Evolutionary conservation across 2,329 filamentous ascomycete species (phyloP).

Genomic region (Apiospora pterosperma): DNA sequence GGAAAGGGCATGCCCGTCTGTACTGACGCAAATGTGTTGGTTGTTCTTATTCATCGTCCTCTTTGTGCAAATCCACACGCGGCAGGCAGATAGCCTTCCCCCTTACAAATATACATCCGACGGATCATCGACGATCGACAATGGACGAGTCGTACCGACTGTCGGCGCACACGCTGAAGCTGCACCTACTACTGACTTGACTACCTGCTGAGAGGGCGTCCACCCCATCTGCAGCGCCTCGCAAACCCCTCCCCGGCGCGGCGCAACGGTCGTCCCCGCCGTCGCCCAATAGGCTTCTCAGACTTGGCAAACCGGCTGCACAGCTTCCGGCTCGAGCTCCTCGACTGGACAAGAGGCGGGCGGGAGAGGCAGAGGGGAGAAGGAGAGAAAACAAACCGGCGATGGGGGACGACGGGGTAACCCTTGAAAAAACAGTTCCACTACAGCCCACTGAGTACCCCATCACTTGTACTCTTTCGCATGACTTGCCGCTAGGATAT

Average conservation of each 20-base stretch:
- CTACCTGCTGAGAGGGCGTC: not conserved
- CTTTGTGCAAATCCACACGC: not conserved
- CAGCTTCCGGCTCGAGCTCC: not conserved
- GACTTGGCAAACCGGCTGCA: not conserved
- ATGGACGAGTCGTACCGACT: not conserved
- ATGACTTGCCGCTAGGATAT: not conserved
- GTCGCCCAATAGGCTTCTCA: not conserved
- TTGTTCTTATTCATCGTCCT: too few species aligned
- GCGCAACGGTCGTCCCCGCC: conserved; percentile 2
- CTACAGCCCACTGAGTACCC: not conserved
- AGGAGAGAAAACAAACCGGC: not conserved
- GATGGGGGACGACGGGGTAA: not conserved
- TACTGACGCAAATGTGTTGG: too few species aligned
- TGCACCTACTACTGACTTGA: not conserved
- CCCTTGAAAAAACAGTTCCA: not conserved
- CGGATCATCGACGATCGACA: conserved; percentile 1
- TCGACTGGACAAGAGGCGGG: not conserved
- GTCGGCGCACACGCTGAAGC: not conserved
- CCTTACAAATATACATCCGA: not conserved
- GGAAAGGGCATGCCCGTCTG: not conserved
- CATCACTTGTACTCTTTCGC: not conserved
- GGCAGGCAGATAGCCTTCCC: not conserved
- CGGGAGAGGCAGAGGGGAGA: not conserved
- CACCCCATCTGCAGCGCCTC: conserved; percentile 3
- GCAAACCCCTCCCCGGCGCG: conserved; percentile 3